Evolutionary conservation across 2,329 filamentous ascomycete genomes (phyloP).

Genomic region (Arthrocladium fulminans): DNA sequence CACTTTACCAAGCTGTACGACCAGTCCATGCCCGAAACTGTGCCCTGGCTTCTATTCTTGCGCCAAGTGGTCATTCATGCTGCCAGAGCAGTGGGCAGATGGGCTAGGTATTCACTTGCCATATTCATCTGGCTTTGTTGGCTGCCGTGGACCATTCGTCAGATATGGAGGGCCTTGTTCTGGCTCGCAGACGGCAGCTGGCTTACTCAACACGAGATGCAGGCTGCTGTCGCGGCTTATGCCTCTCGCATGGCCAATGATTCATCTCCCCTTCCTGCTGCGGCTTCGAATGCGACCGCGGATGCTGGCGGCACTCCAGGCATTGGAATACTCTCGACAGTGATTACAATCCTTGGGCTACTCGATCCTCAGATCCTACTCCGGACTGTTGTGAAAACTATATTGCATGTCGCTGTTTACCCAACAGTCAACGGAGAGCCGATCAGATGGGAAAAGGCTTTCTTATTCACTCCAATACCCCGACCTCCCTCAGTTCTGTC

Average conservation of each 20-base stretch:
- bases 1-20: slow-evolving; percentile 97
- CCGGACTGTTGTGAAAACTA: slow-evolving; percentile 8
- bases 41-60: slow-evolving; percentile 73
- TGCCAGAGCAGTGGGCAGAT: slow-evolving; percentile 62
- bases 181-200: slow-evolving; percentile 80
- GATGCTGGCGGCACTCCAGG: not conserved
- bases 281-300: slow-evolving; percentile 9
- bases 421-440: slow-evolving; percentile 1
- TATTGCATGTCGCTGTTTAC: slow-evolving; percentile 3
- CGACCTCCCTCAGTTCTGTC: slow-evolving; percentile 47
- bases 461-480: slow-evolving; percentile 8
- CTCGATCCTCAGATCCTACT: slow-evolving; percentile 22
- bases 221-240: not conserved
- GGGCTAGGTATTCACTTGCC: slow-evolving; percentile 70
- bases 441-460: slow-evolving; percentile 5
- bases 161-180: slow-evolving; percentile 87
- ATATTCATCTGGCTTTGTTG: slow-evolving; percentile 78
- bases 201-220: slow-evolving; percentile 27
- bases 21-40: slow-evolving; percentile 77
- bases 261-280: not conserved
- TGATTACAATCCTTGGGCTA: slow-evolving; percentile 12
- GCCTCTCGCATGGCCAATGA: slow-evolving; percentile 4
- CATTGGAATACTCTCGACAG: not conserved
- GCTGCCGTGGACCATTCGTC: slow-evolving; percentile 83
- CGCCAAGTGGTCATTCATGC: slow-evolving; percentile 68